Conservation (phyloP, 148 eudicot species). For the Rhododendron henanense region DNA sequence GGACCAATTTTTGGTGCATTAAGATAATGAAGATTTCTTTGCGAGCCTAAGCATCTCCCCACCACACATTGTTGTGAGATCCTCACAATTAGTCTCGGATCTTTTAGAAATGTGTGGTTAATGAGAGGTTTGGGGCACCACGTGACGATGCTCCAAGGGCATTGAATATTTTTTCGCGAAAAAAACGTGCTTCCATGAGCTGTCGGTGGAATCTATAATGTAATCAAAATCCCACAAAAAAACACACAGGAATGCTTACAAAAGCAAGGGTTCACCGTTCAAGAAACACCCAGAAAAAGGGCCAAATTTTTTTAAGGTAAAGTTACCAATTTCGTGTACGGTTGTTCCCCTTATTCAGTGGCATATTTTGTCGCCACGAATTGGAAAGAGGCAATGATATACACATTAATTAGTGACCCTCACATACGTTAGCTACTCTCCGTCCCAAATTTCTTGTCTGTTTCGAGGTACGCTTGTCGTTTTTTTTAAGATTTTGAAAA, state of each 20-base stretch:
- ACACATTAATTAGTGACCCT: background rate
- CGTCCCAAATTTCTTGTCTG: no score
- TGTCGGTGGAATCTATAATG: background rate
- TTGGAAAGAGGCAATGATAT: background rate
- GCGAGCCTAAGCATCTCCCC: no score
- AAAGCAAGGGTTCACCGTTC: background rate
- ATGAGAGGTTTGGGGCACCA: no score
- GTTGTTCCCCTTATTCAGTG: background rate
- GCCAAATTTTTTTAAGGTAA: background rate
- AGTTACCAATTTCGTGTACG: background rate
- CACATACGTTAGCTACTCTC: background rate
- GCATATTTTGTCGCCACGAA: background rate
- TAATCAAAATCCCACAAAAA: background rate
- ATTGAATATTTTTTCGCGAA: background rate
- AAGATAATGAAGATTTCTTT: background rate
- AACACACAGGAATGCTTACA: background rate
- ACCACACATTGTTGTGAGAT: no score
- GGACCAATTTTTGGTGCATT: background rate
- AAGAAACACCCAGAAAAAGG: background rate
- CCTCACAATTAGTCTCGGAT: no score
- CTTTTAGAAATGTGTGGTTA: rapidly evolving
- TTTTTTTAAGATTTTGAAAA: no score
- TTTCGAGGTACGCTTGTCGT: no score
- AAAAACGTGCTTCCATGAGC: background rate
- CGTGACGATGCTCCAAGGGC: no score